Evolutionary conservation across 2,329 filamentous ascomycete species (phyloP).

Genomic region (Arthrinium phaeospermum): DNA sequence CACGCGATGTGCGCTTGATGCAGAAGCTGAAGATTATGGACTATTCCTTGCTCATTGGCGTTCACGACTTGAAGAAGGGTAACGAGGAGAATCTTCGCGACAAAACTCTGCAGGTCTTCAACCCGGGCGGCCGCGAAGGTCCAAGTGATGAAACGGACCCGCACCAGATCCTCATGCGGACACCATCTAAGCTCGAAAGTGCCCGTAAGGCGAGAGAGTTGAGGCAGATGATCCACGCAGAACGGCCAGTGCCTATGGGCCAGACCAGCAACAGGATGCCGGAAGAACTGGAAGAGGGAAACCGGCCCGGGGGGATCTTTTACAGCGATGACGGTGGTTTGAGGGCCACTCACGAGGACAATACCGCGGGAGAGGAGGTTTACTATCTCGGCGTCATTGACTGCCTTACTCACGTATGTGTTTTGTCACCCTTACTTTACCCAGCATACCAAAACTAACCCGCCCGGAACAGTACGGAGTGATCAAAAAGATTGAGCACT

Average conservation of each 20-base stretch:
- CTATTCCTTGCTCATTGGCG: conserved; percentile 92
- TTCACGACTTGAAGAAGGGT: conserved; percentile 87
- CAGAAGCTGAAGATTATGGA: conserved; percentile 97
- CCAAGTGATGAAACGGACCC: conserved; percentile 63
- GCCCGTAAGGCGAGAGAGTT: conserved; percentile 89
- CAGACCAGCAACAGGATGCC: conserved; percentile 86
- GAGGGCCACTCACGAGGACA: conserved; percentile 89
- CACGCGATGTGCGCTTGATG: conserved; percentile 83
- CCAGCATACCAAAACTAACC: background rate
- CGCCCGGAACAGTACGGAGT: conserved; percentile 74
- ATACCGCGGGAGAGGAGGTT: conserved; percentile 83
- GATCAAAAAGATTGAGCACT: conserved; percentile 93
- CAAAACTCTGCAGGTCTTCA: conserved; percentile 93
- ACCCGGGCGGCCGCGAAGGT: conserved; percentile 74
- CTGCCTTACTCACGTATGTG: conserved; percentile 91
- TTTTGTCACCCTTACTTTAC: background rate
- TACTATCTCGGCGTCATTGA: conserved; percentile 99
- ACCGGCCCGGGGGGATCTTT: conserved; percentile 72
- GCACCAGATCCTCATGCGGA: conserved; percentile 76
- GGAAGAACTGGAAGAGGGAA: conserved; percentile 79
- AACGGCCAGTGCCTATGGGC: conserved; percentile 92
- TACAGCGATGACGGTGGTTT: conserved; percentile 98
- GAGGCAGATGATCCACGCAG: conserved; percentile 88
- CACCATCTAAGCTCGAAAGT: conserved; percentile 91
- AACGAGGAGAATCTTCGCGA: conserved; percentile 92